These are phyloP conservation scores for Asterella californica DNA, from an alignment of 225 moss, liverwort and hornwort genomes.

Conservation along the genomic window DNA sequence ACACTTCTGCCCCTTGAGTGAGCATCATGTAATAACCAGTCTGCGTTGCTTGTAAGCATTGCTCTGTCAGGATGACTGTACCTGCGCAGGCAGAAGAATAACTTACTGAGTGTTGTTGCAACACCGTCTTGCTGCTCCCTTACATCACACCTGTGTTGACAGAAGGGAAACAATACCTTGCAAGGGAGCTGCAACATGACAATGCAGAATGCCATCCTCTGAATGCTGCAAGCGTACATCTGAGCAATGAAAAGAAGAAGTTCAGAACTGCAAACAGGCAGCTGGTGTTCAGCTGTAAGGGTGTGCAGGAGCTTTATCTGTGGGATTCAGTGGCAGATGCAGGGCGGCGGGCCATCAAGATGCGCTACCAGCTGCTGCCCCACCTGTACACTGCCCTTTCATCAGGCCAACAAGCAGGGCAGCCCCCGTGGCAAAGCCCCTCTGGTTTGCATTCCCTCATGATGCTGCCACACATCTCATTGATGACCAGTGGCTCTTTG, in stretches of 20 bases:
- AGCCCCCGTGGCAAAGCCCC: conserved; percentile 56
- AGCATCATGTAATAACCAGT: too few relatives aligned
- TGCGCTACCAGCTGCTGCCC: conserved; percentile 62
- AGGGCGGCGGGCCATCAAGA: conserved; percentile 42
- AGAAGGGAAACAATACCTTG: conserved; percentile 16
- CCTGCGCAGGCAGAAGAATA: too few relatives aligned
- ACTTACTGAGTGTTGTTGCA: too few relatives aligned
- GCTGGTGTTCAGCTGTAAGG: conserved; percentile 61
- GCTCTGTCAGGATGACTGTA: conserved; percentile 13
- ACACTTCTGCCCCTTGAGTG: too few relatives aligned
- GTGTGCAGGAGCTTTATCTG: conserved; percentile 52
- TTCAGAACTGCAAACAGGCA: too few relatives aligned
- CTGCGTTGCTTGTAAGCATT: too few relatives aligned
- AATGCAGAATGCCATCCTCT: conserved; percentile 16
- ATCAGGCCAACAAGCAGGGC: conserved; percentile 56
- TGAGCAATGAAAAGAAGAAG: too few relatives aligned
- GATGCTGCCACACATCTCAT: conserved; percentile 41
- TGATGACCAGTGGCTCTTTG: conserved; percentile 57
- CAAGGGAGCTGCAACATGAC: too few relatives aligned
- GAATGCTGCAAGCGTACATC: conserved; percentile 33
- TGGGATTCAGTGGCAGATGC: conserved; percentile 48
- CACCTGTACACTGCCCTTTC: conserved; percentile 49
- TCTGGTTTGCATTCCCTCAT: conserved; percentile 55
- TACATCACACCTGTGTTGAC: too few relatives aligned
- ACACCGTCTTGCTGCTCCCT: too few relatives aligned